These are phyloP conservation scores for Ilex asprella DNA, from an alignment of 257 asterid species.

Conservation along the genomic window DNA sequence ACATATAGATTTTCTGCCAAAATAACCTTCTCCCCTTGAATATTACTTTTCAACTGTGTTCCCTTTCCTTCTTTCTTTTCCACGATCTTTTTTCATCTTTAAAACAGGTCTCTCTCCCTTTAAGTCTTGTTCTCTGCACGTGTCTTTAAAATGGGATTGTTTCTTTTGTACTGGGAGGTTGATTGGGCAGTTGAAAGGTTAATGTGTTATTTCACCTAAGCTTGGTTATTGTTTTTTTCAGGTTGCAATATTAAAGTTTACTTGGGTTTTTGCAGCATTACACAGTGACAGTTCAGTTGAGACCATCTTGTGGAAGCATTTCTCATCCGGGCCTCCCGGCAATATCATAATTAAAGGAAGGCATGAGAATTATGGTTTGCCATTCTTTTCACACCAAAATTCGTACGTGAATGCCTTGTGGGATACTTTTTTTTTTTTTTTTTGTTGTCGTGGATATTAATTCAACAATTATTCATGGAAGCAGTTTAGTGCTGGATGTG, in stretches of 20 bases:
- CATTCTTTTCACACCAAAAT: constrained; percentile 22
- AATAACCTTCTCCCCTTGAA: too few relatives aligned
- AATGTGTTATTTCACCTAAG: not conserved
- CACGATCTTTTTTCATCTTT: too few relatives aligned
- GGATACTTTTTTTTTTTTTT: not conserved
- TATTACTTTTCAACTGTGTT: too few relatives aligned
- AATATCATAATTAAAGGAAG: constrained; percentile 9
- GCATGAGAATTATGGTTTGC: constrained; percentile 16
- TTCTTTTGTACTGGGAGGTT: too few relatives aligned
- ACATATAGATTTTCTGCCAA: too few relatives aligned
- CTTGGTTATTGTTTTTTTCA: not conserved
- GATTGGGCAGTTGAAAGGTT: not conserved
- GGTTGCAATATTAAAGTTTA: not conserved
- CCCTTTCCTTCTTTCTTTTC: too few relatives aligned
- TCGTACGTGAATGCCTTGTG: constrained; percentile 25
- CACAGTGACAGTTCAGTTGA: constrained; percentile 24
- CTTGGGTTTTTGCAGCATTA: constrained; percentile 20
- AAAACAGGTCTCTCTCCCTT: too few relatives aligned
- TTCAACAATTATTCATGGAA: not conserved
- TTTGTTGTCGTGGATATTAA: too few relatives aligned
- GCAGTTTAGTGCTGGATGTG: not conserved
- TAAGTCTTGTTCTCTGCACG: too few relatives aligned
- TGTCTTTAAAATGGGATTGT: too few relatives aligned
- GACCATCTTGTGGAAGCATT: constrained; percentile 28
- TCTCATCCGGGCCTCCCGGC: constrained; percentile 20